A percentile compares a stretch with the other conserved stretches of the same genome.
Conservation (phyloP, 1,284 basidiomycete species). For the Trametes pubescens region DNA sequence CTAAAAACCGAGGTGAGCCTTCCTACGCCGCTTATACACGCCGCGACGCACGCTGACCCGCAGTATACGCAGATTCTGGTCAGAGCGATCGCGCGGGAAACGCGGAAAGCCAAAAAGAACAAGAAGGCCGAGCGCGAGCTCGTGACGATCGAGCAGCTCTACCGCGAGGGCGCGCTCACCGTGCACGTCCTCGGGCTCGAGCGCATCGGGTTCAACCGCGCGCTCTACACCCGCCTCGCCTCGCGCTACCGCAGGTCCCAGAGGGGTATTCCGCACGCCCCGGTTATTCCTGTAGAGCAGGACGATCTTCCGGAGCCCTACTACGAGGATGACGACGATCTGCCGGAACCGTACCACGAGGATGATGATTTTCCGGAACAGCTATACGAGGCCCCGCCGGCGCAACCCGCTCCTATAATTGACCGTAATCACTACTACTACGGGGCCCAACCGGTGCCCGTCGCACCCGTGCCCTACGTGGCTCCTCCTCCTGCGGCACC, state of each 20-base stretch:
- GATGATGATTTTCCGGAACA: too few species aligned
- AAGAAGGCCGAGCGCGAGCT: neutral
- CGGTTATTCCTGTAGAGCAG: too few species aligned
- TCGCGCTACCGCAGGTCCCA: neutral
- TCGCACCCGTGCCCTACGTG: too few species aligned
- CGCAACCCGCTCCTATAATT: too few species aligned
- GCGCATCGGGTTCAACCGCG: slow-evolving; percentile 13
- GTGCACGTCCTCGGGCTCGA: slow-evolving; percentile 14
- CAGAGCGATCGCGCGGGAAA: neutral
- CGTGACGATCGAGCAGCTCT: slow-evolving; percentile 12
- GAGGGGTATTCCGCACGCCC: too few species aligned
- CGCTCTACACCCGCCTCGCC: slow-evolving; percentile 1
- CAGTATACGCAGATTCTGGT: slow-evolving; percentile 1
- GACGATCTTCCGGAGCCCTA: too few species aligned
- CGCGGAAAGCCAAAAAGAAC: neutral
- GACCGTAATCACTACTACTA: neutral
- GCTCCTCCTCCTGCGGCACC: too few species aligned
- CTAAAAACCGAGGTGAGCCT: slow-evolving; percentile 6
- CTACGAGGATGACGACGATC: too few species aligned
- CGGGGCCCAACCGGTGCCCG: neutral
- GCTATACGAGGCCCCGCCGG: too few species aligned
- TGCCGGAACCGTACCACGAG: too few species aligned
- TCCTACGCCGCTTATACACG: neutral
- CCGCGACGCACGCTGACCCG: neutral
- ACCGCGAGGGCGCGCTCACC: slow-evolving; percentile 11